Evolutionary conservation across 208 protist genomes (phyloP).

Genomic region (Crithidia sp.): DNA sequence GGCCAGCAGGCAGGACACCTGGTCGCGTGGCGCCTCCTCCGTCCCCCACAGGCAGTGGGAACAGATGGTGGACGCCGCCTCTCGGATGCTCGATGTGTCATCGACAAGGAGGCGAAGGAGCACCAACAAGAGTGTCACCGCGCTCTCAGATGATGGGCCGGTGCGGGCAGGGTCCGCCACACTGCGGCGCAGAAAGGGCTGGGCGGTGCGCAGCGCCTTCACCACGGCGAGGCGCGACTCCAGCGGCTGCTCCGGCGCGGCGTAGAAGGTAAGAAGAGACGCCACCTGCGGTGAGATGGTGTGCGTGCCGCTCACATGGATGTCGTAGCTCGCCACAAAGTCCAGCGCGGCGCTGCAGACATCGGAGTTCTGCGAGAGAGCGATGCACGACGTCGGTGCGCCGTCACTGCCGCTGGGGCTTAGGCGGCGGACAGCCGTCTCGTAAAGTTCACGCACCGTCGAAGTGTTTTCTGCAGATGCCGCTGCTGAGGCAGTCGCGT

Average conservation of each 20-base stretch:
- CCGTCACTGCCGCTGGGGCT: neutral
- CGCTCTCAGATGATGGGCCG: neutral
- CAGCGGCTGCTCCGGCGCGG: conserved; percentile 54
- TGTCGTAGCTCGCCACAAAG: conserved; percentile 34
- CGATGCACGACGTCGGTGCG: neutral
- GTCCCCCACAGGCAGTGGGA: conserved; percentile 20
- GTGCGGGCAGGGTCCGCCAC: neutral
- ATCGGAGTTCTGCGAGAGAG: conserved; percentile 42
- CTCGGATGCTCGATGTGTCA: conserved; percentile 71
- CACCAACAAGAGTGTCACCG: conserved; percentile 47
- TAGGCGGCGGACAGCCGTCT: conserved; percentile 5
- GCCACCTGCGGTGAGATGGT: conserved; percentile 30
- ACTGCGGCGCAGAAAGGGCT: conserved; percentile 27
- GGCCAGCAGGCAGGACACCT: conserved; percentile 63
- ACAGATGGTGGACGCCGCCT: conserved; percentile 43
- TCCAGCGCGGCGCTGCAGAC: conserved; percentile 53
- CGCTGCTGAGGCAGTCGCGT: neutral
- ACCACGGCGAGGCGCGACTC: conserved; percentile 64
- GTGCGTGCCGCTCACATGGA: conserved; percentile 10
- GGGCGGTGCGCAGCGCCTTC: conserved; percentile 33
- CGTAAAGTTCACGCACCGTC: conserved; percentile 5
- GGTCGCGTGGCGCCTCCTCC: conserved; percentile 40
- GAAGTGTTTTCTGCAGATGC: neutral
- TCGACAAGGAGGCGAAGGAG: conserved; percentile 79
- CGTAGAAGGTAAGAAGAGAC: conserved; percentile 49